Base-by-base conservation (phyloP, 2,329 filamentous ascomycete species). In the Thelonectria olida region DNA sequence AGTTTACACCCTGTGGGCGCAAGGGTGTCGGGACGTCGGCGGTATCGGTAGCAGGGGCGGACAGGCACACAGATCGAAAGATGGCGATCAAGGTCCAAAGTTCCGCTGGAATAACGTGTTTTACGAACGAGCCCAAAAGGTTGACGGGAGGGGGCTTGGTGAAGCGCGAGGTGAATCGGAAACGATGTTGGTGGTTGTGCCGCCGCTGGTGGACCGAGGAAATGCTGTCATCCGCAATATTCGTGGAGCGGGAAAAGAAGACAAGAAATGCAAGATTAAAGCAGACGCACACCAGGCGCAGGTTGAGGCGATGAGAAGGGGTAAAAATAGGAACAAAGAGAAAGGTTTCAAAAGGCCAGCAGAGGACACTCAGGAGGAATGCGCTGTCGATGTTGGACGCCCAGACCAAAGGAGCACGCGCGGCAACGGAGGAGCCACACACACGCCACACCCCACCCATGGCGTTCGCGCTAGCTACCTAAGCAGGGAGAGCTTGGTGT, bases 241-340 rank as follows among this genome's bases (percentile, higher is more conserved):
- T 42, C 39, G 39, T 23, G 22, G 17, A 15, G 39, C 39, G 19
- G 45, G 58, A 54, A 56, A 52, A 63, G 48, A 48, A 17, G 49
- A 63, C 41, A 54, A 63, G 55, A 45, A 63, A 54, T 22, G 31
- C 22, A 57, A 39, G 55, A 41, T 28, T 38, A 23, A 57, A 42
- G 63, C 39, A 39, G 17, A 42, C 54, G 38, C 57, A 64, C 41
- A 34, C 36, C 45, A 53, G 55, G 63, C 58, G 41, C 60, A 63
- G 36, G 54, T 49, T 25, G 39, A 20, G n/a, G 27, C 34, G 61
- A 48, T 28, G 31, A 41, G 39, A 47, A 27, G 5, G 42, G 27
- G 28, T 12, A 23, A 53, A 54, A 27, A 36, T 44, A 25, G 45
- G 42, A 47, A 42, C 23, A 54, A 27, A 58, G n/a, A 20, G 39